These are phyloP conservation scores for Hanseniaspora occidentalis DNA, from an alignment of 805 yeast genomes.

Conservation along the genomic window DNA sequence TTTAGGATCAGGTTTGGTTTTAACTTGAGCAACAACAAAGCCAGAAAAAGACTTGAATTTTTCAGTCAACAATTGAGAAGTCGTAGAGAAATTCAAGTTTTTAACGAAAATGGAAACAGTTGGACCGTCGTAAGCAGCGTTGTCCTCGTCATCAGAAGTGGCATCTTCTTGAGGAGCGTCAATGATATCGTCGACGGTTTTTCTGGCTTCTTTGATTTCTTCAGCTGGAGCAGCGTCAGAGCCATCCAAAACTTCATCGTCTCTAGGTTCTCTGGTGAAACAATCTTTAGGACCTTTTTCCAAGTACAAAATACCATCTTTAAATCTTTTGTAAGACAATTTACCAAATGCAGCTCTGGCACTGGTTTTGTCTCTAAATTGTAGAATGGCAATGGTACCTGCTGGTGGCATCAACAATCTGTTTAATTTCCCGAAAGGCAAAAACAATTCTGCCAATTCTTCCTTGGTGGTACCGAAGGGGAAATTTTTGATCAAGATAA, in stretches of 20 bases:
- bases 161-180: constrained; percentile 18
- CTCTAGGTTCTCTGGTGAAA: constrained; percentile 47
- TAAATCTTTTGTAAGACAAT: constrained; percentile 76
- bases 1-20: constrained; percentile 80
- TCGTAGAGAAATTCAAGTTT: constrained; percentile 80
- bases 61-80: constrained; percentile 39
- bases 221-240: constrained; percentile 9
- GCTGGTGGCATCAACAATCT: constrained; percentile 89
- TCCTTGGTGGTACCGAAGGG: constrained; percentile 75
- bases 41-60: constrained; percentile 66
- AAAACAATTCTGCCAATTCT: constrained; percentile 73
- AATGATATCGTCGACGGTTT: constrained; percentile 3
- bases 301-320: constrained; percentile 73
- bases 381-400: constrained; percentile 91
- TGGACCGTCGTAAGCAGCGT: constrained; percentile 44
- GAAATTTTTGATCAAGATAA: constrained; percentile 79
- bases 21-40: constrained; percentile 68
- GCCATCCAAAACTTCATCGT: constrained; percentile 23
- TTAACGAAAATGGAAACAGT: constrained; percentile 84
- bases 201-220: constrained; percentile 8
- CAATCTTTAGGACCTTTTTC: constrained; percentile 89
- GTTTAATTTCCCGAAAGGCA: constrained; percentile 66
- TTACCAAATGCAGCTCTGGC: constrained; percentile 87
- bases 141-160: constrained; percentile 23
- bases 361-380: constrained; percentile 67